These are phyloP conservation scores for Takashimella koratensis DNA, from an alignment of 1,284 basidiomycete genomes.

Conservation along the genomic window DNA sequence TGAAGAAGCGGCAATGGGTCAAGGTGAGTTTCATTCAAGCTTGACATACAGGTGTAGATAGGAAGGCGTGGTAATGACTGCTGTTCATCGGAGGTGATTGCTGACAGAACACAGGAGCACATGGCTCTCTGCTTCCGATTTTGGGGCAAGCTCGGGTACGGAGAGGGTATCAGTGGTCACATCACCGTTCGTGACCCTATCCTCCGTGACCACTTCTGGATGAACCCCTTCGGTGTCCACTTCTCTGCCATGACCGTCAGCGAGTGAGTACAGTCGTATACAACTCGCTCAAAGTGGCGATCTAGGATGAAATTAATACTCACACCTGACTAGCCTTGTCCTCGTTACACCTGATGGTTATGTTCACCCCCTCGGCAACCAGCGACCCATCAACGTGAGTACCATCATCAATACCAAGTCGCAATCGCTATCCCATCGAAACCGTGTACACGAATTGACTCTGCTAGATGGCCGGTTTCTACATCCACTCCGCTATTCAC, in stretches of 20 bases:
- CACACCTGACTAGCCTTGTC: slow-evolving; percentile 37
- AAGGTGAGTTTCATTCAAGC: slow-evolving; percentile 21
- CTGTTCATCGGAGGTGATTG: too few relatives aligned
- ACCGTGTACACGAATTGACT: not conserved
- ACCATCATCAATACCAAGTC: too few relatives aligned
- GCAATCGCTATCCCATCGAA: not conserved
- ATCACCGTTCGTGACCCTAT: slow-evolving; percentile 43
- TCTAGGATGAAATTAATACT: too few relatives aligned
- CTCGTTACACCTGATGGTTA: slow-evolving; percentile 43
- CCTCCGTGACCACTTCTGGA: slow-evolving; percentile 38
- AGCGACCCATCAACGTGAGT: slow-evolving; percentile 42
- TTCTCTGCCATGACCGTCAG: slow-evolving; percentile 29
- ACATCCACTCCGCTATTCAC: slow-evolving; percentile 59
- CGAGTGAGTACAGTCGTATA: slow-evolving; percentile 4
- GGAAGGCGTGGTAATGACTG: too few relatives aligned
- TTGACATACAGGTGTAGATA: too few relatives aligned
- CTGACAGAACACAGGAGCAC: too few relatives aligned
- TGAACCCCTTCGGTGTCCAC: slow-evolving; percentile 44
- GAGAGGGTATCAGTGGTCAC: slow-evolving; percentile 39
- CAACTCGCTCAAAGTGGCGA: too few relatives aligned
- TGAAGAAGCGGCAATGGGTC: slow-evolving; percentile 38
- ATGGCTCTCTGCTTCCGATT: slow-evolving; percentile 37
- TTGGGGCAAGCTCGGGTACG: slow-evolving; percentile 41
- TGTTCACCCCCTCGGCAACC: slow-evolving; percentile 37
- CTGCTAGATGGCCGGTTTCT: slow-evolving; percentile 55